Base-by-base conservation (phyloP, 1,284 basidiomycete species). In the Apiotrichum sp. region DNA sequence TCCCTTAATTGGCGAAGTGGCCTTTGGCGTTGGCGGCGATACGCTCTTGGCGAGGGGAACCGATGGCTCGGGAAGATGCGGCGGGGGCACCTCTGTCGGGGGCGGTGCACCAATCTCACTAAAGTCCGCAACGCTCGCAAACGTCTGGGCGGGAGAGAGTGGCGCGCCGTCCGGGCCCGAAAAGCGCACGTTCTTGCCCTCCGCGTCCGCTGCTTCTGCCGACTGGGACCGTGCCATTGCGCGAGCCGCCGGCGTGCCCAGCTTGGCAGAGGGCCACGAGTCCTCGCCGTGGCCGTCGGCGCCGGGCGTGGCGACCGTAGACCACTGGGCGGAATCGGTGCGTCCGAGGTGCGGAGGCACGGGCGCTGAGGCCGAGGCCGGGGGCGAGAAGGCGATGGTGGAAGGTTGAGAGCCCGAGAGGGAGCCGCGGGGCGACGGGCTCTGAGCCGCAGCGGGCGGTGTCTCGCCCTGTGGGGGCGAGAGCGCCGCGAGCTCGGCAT, bases 81-180 rank as follows among this genome's bases (percentile, higher is more conserved):
- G 35, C 55, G 54, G 4, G 64, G 49, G 14, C 53, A 51, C 29
- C 47, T 55, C 22, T 66, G 62, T 3, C 65, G 74, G 72, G n/a
- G 73, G 71, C 22, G 74, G 75, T 7, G 70, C 66, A 41, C 63
- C 59, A 3, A 71, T 67, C 5, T 68, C 58, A 41, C 65, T 66
- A 50, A 72, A 71, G 6, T 66, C 65, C 4, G 66, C 63, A 9
- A 72, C 61, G 8, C 64, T 66, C n/a, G 67, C 47, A 32, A 67
- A 58, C 0, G 70, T 72, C 32, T 61, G 61, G 1, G 68, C 68
- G 2, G 74, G 74, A 16, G 64, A 66, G 4, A 74, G 57, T 0
- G 74, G 74, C n/a, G 70, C 74, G 14, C 73, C 73, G 53, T 76
- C 74, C 2, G 72, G 73, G 7, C 74, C 74, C 51, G 65, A 65